Conservation (phyloP, 2,329 filamentous ascomycete species). For the Tolypocladium endophyticum region DNA sequence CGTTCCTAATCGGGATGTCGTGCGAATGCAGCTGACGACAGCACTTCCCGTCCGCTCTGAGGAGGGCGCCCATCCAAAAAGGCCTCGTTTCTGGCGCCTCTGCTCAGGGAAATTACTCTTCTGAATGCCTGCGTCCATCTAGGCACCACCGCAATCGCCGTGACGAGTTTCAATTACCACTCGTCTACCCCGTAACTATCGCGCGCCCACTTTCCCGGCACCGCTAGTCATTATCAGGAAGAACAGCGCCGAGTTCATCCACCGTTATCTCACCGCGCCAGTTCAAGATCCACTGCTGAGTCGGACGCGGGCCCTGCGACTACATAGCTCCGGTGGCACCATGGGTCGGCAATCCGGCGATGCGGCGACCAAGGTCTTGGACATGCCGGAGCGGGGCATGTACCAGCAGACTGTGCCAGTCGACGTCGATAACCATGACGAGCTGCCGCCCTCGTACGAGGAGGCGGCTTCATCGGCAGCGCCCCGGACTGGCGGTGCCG, state of each 20-base stretch:
- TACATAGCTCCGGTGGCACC: background rate
- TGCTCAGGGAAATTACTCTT: background rate
- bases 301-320: background rate
- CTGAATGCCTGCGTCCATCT: background rate
- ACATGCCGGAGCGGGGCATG: background rate
- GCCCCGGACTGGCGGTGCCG: background rate
- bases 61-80: background rate
- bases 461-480: background rate
- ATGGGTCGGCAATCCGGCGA: background rate
- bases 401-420: slow-evolving; percentile 1
- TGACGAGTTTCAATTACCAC: background rate
- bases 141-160: background rate
- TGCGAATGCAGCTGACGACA: background rate
- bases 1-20: background rate
- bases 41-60: background rate
- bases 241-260: background rate
- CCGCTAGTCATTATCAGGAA: background rate
- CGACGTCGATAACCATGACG: background rate
- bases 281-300: background rate
- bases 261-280: background rate
- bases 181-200: background rate
- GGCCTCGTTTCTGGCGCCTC: background rate
- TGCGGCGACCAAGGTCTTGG: background rate
- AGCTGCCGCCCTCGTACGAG: slow-evolving; percentile 1
- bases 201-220: background rate